phyloP scores from a whole-genome alignment of 495 filamentous ascomycete genomes.

The Penicillium herquei region DNA sequence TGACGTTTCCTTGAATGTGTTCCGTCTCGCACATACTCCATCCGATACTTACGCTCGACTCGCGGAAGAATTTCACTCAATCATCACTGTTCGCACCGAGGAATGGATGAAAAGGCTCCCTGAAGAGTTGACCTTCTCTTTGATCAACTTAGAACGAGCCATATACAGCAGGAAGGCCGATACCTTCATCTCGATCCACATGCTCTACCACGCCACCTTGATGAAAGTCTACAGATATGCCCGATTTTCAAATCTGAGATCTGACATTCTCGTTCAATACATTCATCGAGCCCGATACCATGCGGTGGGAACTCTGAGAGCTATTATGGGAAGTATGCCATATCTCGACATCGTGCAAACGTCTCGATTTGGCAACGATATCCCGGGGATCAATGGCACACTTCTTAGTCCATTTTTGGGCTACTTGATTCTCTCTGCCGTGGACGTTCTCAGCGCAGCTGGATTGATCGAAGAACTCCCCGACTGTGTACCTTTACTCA shows the following conservation, averaged over 20 bases:
- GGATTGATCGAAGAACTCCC: conserved; percentile 32
- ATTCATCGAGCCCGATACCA: conserved; percentile 41
- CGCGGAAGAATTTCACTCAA: conserved; percentile 52
- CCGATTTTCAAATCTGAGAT: conserved; percentile 35
- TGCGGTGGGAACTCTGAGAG: conserved; percentile 41
- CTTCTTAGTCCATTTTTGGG: conserved; percentile 44
- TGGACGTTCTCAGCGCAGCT: conserved; percentile 46
- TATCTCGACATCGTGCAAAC: conserved; percentile 20
- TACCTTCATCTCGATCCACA: conserved; percentile 57
- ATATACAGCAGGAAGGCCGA: conserved; percentile 47
- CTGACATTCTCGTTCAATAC: conserved; percentile 31
- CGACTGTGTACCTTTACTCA: conserved; percentile 46
- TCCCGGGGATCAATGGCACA: conserved; percentile 6
- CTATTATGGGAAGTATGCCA: conserved; percentile 28
- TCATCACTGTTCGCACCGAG: conserved; percentile 48
- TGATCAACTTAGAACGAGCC: conserved; percentile 49
- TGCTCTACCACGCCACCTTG: conserved; percentile 58
- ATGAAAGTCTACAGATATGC: conserved; percentile 64
- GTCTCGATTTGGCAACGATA: conserved; percentile 17
- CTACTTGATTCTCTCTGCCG: conserved; percentile 44
- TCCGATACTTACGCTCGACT: conserved; percentile 36
- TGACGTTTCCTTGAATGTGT: conserved; percentile 58
- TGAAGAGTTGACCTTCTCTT: conserved; percentile 44
- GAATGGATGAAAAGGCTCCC: conserved; percentile 48
- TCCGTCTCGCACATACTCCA: conserved; percentile 52